Evolutionary conservation across 192 early-diverging fungal species (phyloP).

Genomic region (Lobosporangium transversale): DNA sequence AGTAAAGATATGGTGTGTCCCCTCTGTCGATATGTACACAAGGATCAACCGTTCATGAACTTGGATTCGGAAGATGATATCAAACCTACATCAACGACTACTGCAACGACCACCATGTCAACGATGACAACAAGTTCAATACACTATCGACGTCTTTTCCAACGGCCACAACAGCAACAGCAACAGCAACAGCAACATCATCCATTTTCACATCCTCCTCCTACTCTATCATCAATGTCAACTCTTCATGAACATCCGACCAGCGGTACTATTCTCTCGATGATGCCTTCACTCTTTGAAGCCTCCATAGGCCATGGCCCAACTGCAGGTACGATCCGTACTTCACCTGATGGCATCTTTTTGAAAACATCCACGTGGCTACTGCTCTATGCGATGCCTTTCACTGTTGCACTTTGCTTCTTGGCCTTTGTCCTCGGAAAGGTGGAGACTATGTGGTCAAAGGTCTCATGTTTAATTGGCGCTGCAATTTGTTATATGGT

Average conservation of each 20-base stretch:
- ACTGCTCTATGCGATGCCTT: constrained; percentile 40
- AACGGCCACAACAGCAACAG: background rate
- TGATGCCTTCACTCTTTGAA: constrained; percentile 50
- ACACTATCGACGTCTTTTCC: background rate
- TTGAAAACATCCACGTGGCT: constrained; percentile 40
- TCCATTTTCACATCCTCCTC: background rate
- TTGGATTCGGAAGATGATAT: constrained; percentile 13
- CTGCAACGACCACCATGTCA: background rate
- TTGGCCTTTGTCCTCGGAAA: constrained; percentile 35
- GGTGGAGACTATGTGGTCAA: constrained; percentile 43
- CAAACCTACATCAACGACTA: background rate
- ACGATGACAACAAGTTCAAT: background rate
- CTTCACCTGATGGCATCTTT: constrained; percentile 22
- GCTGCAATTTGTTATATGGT: constrained; percentile 49
- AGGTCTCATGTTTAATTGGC: constrained; percentile 43
- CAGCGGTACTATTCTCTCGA: constrained; percentile 40
- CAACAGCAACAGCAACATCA: background rate
- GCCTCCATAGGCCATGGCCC: constrained; percentile 29
- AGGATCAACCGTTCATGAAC: constrained; percentile 49
- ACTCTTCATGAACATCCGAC: constrained; percentile 37
- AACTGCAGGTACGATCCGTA: constrained; percentile 22
- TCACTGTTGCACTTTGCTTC: constrained; percentile 30
- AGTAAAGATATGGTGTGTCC: constrained; percentile 51
- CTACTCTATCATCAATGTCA: background rate
- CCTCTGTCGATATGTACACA: constrained; percentile 43